phyloP scores from a whole-genome alignment of 2,329 filamentous ascomycete genomes.

The Nakataea oryzae region DNA sequence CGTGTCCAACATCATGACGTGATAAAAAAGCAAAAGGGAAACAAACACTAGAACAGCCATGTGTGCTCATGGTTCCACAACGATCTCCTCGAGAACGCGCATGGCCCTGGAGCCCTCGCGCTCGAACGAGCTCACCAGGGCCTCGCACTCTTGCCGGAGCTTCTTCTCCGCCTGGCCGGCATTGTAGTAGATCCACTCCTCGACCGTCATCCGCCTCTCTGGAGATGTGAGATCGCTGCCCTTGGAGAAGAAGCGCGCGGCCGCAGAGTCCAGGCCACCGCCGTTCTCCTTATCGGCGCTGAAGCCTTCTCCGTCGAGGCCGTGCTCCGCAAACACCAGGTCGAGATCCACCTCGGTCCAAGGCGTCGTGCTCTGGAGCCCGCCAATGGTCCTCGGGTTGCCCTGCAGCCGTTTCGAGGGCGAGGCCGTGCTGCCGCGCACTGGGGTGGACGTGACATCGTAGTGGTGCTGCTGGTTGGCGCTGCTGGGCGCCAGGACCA shows the following conservation, averaged over 20 bases:
- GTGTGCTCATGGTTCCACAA: slow-evolving; percentile 29
- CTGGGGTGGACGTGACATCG: slow-evolving; percentile 28
- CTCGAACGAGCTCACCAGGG: slow-evolving; percentile 74
- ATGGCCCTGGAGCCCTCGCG: slow-evolving; percentile 71
- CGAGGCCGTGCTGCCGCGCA: slow-evolving; percentile 33
- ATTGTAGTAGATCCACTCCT: slow-evolving; percentile 83
- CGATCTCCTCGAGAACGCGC: slow-evolving; percentile 62
- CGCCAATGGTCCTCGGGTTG: slow-evolving; percentile 35
- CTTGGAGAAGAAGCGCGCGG: slow-evolving; percentile 33
- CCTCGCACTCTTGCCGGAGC: slow-evolving; percentile 71
- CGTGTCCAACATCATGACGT: neutral
- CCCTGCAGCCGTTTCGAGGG: slow-evolving; percentile 41
- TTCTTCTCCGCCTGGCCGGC: slow-evolving; percentile 71
- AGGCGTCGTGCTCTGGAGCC: slow-evolving; percentile 44
- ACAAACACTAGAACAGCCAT: neutral
- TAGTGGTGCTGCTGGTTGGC: neutral
- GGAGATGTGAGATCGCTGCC: slow-evolving; percentile 56
- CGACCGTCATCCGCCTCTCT: slow-evolving; percentile 85
- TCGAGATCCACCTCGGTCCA: slow-evolving; percentile 77
- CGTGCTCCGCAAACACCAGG: slow-evolving; percentile 38
- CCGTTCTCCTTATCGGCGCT: slow-evolving; percentile 40
- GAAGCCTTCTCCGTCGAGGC: slow-evolving; percentile 15
- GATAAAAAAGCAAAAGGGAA: neutral
- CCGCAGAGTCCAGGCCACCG: slow-evolving; percentile 9
- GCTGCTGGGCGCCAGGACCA: slow-evolving; percentile 27